Evolutionary conservation across 2,329 filamentous ascomycete species (phyloP), one percentile per base, ranked within the genome.

Genomic region (Chaetoscypha palmicola): DNA sequence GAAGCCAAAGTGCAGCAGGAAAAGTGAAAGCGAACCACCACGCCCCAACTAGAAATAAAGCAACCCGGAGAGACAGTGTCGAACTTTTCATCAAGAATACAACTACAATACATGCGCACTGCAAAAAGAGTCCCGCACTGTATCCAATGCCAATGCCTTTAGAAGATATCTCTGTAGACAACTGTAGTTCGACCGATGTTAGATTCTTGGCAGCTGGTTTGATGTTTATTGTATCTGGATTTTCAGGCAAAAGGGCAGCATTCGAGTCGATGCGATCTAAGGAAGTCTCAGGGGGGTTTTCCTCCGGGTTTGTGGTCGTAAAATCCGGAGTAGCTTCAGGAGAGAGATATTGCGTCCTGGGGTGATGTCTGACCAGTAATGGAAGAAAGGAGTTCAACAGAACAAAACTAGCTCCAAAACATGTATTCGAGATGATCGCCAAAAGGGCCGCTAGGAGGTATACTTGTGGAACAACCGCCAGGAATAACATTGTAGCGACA

Each of bases 11-110:
- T 2, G 86, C 87, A 1, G 88, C 81, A 0, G 92, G 92, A 43
- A 97, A 79, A 3, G 87, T 94, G 62, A 98, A 97, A 24, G 85
- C 47, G 34, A 90, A 79, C 92, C 92, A 98, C 92, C 92, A 98
- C 21, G 79, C 64, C 24, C 92, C 92, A 41, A 97, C 81, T 45
- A 90, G 67, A 63, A 94, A 89, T 8, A 98, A 74, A 0, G 92
- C 91, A 3, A 97, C 72, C 3, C 90, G 81, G 35, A 96, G 80
- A 0, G 88, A 86, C 70, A 90, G 90, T 0, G 84, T 90, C 3
- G 86, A 85, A 48, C 87, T 90, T 28, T 79, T 74, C 61, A 86
- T 78, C 2, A 70, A 66, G 30, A 89, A 72, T 2, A 97, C 75
- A 31, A 96, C 76, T 38, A 86, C 65, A 48, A 97, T 91, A 40